phyloP scores from a whole-genome alignment of 768 basidiomycete genomes.

The Leccinum broughii region DNA sequence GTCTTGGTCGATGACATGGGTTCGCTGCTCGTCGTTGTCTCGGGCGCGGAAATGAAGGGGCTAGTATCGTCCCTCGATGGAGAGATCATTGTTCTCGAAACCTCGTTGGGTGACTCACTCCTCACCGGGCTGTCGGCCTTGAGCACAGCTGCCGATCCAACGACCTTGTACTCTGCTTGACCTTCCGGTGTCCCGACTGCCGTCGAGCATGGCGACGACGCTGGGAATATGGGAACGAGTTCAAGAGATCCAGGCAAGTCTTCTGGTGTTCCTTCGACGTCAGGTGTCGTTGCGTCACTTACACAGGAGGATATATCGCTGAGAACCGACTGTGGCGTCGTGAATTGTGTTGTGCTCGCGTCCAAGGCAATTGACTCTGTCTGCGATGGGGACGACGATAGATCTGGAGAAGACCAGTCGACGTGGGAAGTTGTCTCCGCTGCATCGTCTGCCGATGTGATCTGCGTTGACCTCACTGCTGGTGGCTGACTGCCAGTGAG shows the following conservation, averaged over 20 bases:
- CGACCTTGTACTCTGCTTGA: too few relatives aligned
- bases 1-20: neutral
- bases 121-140: neutral
- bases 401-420: neutral
- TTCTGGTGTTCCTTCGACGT: neutral
- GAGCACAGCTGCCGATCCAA: neutral
- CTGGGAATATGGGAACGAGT: neutral
- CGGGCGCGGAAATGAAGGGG: neutral
- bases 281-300: too few relatives aligned
- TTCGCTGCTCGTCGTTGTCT: neutral
- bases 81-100: neutral
- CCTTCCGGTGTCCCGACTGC: neutral
- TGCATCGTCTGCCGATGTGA: neutral
- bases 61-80: neutral
- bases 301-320: neutral
- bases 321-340: neutral
- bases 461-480: neutral
- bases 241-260: neutral
- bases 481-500: neutral
- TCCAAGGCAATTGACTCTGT: neutral
- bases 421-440: neutral
- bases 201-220: neutral
- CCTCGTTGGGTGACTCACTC: neutral
- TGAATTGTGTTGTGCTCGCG: neutral
- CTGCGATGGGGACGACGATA: conserved; percentile 11